A percentile compares a stretch with the other conserved stretches of the same genome.
Evolutionary conservation across 169 alveolate genomes (phyloP).

Genomic region (Eimeria maxima): DNA sequence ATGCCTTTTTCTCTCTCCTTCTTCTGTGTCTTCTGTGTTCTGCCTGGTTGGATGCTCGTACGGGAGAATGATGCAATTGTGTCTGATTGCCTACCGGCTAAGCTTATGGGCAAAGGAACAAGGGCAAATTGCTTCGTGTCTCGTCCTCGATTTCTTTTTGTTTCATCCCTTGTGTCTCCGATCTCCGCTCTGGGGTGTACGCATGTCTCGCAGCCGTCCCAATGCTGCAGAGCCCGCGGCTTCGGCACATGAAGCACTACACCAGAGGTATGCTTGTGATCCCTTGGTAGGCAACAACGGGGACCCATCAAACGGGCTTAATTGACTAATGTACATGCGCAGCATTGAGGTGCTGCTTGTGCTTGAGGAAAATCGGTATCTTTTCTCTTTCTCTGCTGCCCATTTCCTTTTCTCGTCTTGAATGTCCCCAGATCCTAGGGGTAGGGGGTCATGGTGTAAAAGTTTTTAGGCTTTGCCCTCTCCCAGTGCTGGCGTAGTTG

Average conservation of each 20-base stretch:
- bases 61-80: background rate
- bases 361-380: background rate
- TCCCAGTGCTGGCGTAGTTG: background rate
- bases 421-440: background rate
- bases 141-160: background rate
- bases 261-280: background rate
- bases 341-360: background rate
- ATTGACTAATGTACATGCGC: background rate
- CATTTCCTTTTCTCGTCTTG: background rate
- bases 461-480: background rate
- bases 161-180: background rate
- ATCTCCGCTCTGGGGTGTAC: too few species aligned
- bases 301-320: background rate
- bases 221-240: background rate
- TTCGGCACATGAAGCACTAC: slow-evolving; percentile 16
- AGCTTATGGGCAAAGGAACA: background rate
- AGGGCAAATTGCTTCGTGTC: background rate
- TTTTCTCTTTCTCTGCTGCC: background rate
- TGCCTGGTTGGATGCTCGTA: background rate
- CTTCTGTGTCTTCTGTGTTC: background rate
- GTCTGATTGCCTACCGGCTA: background rate
- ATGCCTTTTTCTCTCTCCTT: background rate
- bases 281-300: background rate
- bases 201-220: slow-evolving; percentile 16
- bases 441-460: background rate